phyloP scores from a whole-genome alignment of 2,329 filamentous ascomycete genomes.

The Didymella lethalis region DNA sequence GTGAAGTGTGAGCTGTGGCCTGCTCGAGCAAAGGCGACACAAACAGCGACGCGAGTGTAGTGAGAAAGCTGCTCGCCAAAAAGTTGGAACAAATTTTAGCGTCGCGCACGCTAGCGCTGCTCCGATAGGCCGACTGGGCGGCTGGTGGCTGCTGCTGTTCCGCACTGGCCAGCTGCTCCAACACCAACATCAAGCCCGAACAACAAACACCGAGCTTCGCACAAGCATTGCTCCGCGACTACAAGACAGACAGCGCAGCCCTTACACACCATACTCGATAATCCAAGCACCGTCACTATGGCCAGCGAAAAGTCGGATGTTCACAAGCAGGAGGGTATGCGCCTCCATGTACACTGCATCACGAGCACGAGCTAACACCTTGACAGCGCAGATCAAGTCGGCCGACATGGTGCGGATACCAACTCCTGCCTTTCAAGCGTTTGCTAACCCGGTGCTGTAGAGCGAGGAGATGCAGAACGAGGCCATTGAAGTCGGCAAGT shows the following conservation, averaged over 20 bases:
- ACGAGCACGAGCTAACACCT: constrained; percentile 37
- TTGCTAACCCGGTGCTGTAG: constrained; percentile 58
- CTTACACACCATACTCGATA: not conserved
- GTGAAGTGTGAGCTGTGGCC: constrained; percentile 22
- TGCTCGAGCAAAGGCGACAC: constrained; percentile 24
- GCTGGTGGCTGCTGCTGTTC: constrained; percentile 20
- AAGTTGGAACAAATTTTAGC: constrained; percentile 22
- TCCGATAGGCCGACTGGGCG: constrained; percentile 12
- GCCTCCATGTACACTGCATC: constrained; percentile 30
- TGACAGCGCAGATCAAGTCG: constrained; percentile 91
- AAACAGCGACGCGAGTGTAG: constrained; percentile 15
- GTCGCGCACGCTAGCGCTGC: constrained; percentile 19
- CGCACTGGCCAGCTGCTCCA: constrained; percentile 16
- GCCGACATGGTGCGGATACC: constrained; percentile 86
- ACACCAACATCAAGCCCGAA: constrained; percentile 21
- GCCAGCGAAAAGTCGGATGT: constrained; percentile 71
- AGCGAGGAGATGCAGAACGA: constrained; percentile 97
- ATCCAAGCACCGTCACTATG: constrained; percentile 39
- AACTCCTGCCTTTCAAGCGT: not conserved
- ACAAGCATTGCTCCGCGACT: constrained; percentile 1
- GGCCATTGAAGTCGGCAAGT: constrained; percentile 91
- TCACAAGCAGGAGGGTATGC: constrained; percentile 58
- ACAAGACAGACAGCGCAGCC: not conserved
- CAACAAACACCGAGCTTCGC: constrained; percentile 28
- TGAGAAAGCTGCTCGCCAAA: constrained; percentile 16